Percentiles rank a stretch among this genome's conserved stretches.
These are phyloP conservation scores for Auricularia sp. DNA, from an alignment of 768 basidiomycete species.

Conservation along the genomic window DNA sequence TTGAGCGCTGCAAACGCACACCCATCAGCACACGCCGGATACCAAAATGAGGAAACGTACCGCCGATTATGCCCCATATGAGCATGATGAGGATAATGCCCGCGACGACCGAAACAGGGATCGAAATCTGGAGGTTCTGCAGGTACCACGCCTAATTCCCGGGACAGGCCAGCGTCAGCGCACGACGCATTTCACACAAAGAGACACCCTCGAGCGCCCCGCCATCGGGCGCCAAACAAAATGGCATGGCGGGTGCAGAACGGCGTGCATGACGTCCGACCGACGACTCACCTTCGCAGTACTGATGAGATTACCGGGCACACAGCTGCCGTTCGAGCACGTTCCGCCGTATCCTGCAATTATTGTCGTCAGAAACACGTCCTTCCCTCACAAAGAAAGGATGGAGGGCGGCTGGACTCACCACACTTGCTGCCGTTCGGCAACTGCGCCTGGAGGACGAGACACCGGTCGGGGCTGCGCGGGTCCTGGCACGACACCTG, in stretches of 20 bases:
- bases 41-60: background rate
- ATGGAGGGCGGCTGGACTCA: constrained; percentile 20
- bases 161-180: background rate
- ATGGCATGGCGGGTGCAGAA: background rate
- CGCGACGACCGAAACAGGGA: constrained; percentile 67
- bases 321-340: constrained; percentile 53
- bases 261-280: background rate
- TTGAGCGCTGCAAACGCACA: background rate
- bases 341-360: constrained; percentile 55
- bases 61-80: constrained; percentile 34
- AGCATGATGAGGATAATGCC: constrained; percentile 51
- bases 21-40: no score
- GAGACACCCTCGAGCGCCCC: no score
- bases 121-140: constrained; percentile 67
- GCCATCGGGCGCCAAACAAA: background rate
- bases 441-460: constrained; percentile 58
- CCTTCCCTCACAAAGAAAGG: background rate
- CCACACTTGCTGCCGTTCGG: constrained; percentile 81
- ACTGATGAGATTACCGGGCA: constrained; percentile 44
- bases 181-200: no score
- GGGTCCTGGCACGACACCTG: constrained; percentile 78
- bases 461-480: constrained; percentile 43
- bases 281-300: constrained; percentile 43
- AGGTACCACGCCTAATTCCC: constrained; percentile 53
- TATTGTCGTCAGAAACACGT: no score